A percentile compares a stretch with the other conserved stretches of the same genome.
phyloP scores from a whole-genome alignment of 1,284 basidiomycete species.

The Naganishia albida region DNA sequence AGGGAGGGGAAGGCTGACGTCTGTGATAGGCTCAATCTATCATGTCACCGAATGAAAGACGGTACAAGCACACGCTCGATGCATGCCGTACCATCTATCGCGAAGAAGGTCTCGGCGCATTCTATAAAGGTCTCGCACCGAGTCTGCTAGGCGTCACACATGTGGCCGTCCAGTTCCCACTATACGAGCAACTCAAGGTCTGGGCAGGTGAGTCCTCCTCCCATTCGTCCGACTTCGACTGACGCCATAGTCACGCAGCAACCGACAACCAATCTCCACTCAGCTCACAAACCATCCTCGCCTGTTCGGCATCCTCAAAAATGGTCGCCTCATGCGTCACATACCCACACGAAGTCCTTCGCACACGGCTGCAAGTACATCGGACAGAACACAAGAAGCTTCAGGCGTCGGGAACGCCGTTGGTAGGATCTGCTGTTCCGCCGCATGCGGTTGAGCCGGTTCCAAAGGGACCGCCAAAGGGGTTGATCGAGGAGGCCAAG shows the following conservation, averaged over 20 bases:
- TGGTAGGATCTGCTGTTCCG: neutral
- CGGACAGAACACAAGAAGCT: slow-evolving; percentile 27
- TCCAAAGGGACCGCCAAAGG: slow-evolving; percentile 14
- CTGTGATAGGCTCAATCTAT: slow-evolving; percentile 49
- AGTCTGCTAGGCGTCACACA: slow-evolving; percentile 86
- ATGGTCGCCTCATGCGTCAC: slow-evolving; percentile 92
- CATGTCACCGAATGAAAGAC: slow-evolving; percentile 69
- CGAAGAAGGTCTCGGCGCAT: slow-evolving; percentile 76
- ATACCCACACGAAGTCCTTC: slow-evolving; percentile 93
- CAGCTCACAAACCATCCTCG: slow-evolving; percentile 69
- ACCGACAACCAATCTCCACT: slow-evolving; percentile 61
- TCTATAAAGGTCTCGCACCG: slow-evolving; percentile 87
- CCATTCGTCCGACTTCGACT: slow-evolving; percentile 5
- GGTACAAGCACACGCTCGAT: slow-evolving; percentile 83
- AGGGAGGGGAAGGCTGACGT: neutral
- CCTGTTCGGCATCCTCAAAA: slow-evolving; percentile 84
- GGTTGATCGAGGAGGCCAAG: slow-evolving; percentile 67
- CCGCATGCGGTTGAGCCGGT: slow-evolving; percentile 6
- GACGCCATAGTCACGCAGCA: slow-evolving; percentile 37
- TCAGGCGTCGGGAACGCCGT: neutral
- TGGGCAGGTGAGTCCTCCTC: slow-evolving; percentile 67
- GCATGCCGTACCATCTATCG: slow-evolving; percentile 83
- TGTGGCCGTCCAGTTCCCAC: slow-evolving; percentile 90
- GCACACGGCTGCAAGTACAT: slow-evolving; percentile 85
- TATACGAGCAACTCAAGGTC: slow-evolving; percentile 88